Evolutionary conservation across 352 stramenopile genomes (phyloP).

Genomic region (Phytopythium cucurbitacearum): DNA sequence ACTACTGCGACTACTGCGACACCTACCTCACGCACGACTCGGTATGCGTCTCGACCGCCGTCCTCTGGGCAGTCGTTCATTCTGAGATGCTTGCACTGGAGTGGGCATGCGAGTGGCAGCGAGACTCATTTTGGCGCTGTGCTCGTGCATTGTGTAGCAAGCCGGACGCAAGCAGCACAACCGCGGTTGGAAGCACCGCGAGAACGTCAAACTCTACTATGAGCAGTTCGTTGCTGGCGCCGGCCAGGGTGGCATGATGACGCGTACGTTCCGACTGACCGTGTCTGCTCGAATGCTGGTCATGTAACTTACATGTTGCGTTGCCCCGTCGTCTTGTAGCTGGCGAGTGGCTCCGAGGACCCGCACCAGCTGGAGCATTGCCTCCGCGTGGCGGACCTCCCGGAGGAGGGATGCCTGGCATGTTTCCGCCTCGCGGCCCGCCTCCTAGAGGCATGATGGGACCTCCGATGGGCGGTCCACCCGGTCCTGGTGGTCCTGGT

Average conservation of each 20-base stretch:
- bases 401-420: slow-evolving; percentile 34
- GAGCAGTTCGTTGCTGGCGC: slow-evolving; percentile 65
- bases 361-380: slow-evolving; percentile 29
- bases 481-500: slow-evolving; percentile 4
- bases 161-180: slow-evolving; percentile 92
- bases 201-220: slow-evolving; percentile 95
- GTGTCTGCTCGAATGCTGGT: background rate
- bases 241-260: slow-evolving; percentile 75
- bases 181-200: slow-evolving; percentile 92
- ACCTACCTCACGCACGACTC: slow-evolving; percentile 95
- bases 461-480: slow-evolving; percentile 12
- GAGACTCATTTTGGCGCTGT: slow-evolving; percentile 7
- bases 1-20: slow-evolving; percentile 95
- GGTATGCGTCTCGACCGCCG: slow-evolving; percentile 20
- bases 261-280: slow-evolving; percentile 31
- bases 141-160: slow-evolving; percentile 43
- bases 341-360: slow-evolving; percentile 65
- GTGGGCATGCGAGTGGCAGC: too few relatives aligned
- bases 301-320: background rate
- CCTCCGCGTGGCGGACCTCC: slow-evolving; percentile 36
- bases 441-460: slow-evolving; percentile 75
- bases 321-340: slow-evolving; percentile 21
- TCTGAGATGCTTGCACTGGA: background rate
- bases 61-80: background rate
- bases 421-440: slow-evolving; percentile 60